phyloP scores from a whole-genome alignment of 805 yeast genomes.

The Candida manassasensis region DNA sequence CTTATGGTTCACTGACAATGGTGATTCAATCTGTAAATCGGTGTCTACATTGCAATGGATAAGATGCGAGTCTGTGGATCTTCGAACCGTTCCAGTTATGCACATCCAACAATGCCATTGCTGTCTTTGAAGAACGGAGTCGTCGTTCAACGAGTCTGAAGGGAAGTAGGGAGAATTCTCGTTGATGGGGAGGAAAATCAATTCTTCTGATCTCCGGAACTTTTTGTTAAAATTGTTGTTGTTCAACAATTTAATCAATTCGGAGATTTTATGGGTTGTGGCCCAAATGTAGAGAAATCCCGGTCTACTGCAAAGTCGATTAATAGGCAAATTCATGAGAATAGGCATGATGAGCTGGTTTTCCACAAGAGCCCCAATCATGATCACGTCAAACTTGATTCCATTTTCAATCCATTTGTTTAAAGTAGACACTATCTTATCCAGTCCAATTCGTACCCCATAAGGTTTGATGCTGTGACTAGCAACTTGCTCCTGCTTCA shows the following conservation, averaged over 20 bases:
- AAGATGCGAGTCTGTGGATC: conserved; percentile 76
- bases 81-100: conserved; percentile 86
- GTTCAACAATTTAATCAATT: conserved; percentile 50
- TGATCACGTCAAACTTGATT: conserved; percentile 78
- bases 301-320: conserved; percentile 73
- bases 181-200: conserved; percentile 74
- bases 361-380: conserved; percentile 83
- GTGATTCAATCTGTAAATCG: conserved; percentile 67
- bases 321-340: conserved; percentile 63
- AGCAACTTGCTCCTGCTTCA: conserved; percentile 57
- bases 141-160: conserved; percentile 31
- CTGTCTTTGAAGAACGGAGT: conserved; percentile 53
- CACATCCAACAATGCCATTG: conserved; percentile 99
- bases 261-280: conserved; percentile 65
- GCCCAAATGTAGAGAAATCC: conserved; percentile 89
- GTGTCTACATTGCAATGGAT: conserved; percentile 93
- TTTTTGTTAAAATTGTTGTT: conserved; percentile 50
- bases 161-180: conserved; percentile 65
- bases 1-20: conserved; percentile 9
- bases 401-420: conserved; percentile 58
- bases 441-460: conserved; percentile 54
- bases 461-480: conserved; percentile 56
- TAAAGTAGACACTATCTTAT: conserved; percentile 53
- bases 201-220: conserved; percentile 85
- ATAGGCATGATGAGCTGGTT: conserved; percentile 64